Percentiles rank a stretch among this genome's conserved stretches.
Conservation (phyloP, 202 grass and related monocot species). For the Carex arenaria region DNA sequence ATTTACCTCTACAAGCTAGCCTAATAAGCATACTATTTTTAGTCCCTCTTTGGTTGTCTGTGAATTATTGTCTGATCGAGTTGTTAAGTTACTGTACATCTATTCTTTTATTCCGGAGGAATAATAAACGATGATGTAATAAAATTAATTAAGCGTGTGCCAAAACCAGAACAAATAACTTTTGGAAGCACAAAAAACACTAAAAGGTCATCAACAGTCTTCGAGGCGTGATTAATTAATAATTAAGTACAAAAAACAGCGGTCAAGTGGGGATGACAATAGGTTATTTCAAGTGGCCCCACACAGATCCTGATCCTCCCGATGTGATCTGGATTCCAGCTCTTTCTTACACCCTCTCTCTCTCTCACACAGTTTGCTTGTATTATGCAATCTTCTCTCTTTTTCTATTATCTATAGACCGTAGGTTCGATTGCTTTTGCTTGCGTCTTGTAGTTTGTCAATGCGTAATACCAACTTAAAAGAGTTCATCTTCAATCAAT, state of each 20-base stretch:
- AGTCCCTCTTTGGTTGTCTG: neutral
- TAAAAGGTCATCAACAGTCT: neutral
- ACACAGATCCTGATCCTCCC: neutral
- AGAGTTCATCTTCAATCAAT: no score
- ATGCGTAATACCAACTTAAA: neutral
- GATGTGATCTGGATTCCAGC: slow-evolving; percentile 34
- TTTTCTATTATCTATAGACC: neutral
- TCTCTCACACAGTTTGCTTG: neutral
- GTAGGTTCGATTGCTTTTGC: neutral
- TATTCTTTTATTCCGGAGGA: neutral
- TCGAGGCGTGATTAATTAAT: neutral
- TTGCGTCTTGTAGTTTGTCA: neutral
- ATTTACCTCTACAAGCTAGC: neutral
- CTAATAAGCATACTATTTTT: no score
- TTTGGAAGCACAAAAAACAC: neutral
- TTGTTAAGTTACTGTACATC: no score
- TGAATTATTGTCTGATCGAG: neutral
- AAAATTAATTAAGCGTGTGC: neutral
- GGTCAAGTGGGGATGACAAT: slow-evolving; percentile 30
- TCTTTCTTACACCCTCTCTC: neutral
- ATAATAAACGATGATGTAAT: neutral
- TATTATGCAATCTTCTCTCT: neutral
- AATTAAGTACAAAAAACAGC: slow-evolving; percentile 22
- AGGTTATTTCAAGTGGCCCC: neutral
- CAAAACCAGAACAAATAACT: neutral